Percentiles rank a stretch among this genome's conserved stretches.
These are phyloP conservation scores for Oidium heveae DNA, from an alignment of 2,329 filamentous ascomycete species.

Conservation along the genomic window DNA sequence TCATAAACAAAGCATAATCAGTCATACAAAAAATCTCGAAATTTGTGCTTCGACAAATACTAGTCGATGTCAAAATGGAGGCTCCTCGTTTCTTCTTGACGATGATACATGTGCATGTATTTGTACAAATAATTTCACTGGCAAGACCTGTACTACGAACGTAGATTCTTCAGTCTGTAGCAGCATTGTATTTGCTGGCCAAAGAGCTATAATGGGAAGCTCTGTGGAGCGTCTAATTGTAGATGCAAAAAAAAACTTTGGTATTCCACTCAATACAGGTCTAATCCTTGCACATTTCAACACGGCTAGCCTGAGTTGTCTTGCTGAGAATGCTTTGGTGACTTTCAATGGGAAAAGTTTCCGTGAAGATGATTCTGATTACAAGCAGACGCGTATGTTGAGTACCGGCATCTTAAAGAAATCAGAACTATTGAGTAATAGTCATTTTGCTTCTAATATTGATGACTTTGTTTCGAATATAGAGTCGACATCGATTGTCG, in stretches of 20 bases:
- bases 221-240: constrained; percentile 52
- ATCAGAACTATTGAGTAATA: neutral
- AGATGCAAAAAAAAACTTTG: constrained; percentile 40
- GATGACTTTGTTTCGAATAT: too few species aligned
- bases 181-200: constrained; percentile 19
- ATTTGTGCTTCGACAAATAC: constrained; percentile 32
- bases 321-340: constrained; percentile 65
- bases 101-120: constrained; percentile 52
- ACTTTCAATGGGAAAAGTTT: constrained; percentile 39
- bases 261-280: constrained; percentile 45
- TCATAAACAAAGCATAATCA: constrained; percentile 18
- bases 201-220: constrained; percentile 53
- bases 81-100: constrained; percentile 43
- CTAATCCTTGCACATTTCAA: constrained; percentile 56
- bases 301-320: constrained; percentile 49
- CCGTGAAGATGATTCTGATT: constrained; percentile 5
- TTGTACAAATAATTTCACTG: constrained; percentile 70
- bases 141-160: constrained; percentile 26
- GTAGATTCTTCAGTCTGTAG: constrained; percentile 28
- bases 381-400: neutral
- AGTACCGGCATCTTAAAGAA: neutral
- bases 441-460: too few species aligned
- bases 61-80: constrained; percentile 47
- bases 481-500: neutral
- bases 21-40: constrained; percentile 3